Base-by-base conservation (phyloP, 2,329 filamentous ascomycete species). In the Colletotrichum cordylinicola region DNA sequence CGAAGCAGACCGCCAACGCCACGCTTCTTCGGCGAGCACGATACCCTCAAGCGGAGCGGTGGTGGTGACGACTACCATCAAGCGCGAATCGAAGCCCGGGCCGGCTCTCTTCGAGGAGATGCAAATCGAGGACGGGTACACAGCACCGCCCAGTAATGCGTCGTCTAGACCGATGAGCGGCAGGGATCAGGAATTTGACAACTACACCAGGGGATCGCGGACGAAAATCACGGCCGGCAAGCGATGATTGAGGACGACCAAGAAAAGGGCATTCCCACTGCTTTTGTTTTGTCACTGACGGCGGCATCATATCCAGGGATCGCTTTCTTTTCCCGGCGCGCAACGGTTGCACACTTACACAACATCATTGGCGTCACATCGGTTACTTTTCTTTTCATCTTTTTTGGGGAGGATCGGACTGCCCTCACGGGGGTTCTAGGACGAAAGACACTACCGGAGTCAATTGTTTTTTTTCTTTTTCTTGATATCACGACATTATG, bases 21-120 rank as follows among this genome's bases (percentile, higher is more conserved):
- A 55, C 16, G 21, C 37, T 12, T 64, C 67, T 6, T 64, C 39
- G 9, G 33, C 29, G 8, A 37, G 43, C 10, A 61, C 37, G 21
- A 39, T 15, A 27, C 35, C 60, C 3, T 29, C 55, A 21, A 77
- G 24, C 64, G 75, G 69, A 77, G 78, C 74, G 37, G 84, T 86
- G 21, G 69, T 85, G 39, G 81, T 85, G 24, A 85, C 84, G n/a
- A 86, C 84, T 8, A 84, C 84, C 8, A 85, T 85, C 71, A 79
- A 82, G 75, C 79, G 82, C 33, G 83, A 85, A 67, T 83, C 80
- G 74, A 80, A 80, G n/a, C 81, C 81, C 2, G 66, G 65, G 16
- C 33, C 69, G 35, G 55, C 55, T 15, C 9, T 66, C 8, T 72
- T 69, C 31, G 66, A 76, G 21, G 52, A 74, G 8, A 73, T 71